Conservation (phyloP, 192 early-diverging fungal genomes). For the Helicostylum pulchrum region DNA sequence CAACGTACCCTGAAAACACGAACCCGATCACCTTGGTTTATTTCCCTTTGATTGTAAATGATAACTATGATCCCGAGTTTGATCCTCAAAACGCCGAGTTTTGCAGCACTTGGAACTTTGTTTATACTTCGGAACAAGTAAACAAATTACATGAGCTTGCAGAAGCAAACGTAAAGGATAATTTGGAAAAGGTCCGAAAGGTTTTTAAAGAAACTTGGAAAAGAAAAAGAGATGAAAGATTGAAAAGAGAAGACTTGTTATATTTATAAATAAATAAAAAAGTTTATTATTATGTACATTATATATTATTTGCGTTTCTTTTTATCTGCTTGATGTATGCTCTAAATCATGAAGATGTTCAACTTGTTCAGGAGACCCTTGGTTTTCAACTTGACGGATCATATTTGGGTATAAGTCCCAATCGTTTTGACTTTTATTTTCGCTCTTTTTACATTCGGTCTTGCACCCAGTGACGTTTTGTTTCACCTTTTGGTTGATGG, state of each 20-base stretch:
- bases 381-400: conserved; percentile 27
- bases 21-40: conserved; percentile 54
- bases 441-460: neutral
- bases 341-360: conserved; percentile 22
- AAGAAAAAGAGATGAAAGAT: conserved; percentile 38
- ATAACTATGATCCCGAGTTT: conserved; percentile 46
- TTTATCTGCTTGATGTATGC: neutral
- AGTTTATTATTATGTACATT: too few species aligned
- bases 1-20: conserved; percentile 14
- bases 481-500: neutral
- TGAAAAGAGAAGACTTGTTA: neutral
- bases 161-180: conserved; percentile 50
- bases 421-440: neutral
- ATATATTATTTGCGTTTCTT: too few species aligned
- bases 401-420: conserved; percentile 28
- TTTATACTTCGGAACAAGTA: conserved; percentile 62
- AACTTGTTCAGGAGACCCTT: conserved; percentile 19
- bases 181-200: conserved; percentile 42
- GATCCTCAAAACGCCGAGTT: conserved; percentile 61
- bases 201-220: conserved; percentile 45
- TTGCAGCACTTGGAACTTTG: conserved; percentile 65
- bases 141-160: conserved; percentile 54
- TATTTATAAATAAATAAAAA: neutral
- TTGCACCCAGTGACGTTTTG: neutral
- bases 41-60: conserved; percentile 61